A percentile compares a stretch with the other conserved stretches of the same genome.
phyloP scores from a whole-genome alignment of 163 green algal genomes.

The Chlorella variabilis region DNA sequence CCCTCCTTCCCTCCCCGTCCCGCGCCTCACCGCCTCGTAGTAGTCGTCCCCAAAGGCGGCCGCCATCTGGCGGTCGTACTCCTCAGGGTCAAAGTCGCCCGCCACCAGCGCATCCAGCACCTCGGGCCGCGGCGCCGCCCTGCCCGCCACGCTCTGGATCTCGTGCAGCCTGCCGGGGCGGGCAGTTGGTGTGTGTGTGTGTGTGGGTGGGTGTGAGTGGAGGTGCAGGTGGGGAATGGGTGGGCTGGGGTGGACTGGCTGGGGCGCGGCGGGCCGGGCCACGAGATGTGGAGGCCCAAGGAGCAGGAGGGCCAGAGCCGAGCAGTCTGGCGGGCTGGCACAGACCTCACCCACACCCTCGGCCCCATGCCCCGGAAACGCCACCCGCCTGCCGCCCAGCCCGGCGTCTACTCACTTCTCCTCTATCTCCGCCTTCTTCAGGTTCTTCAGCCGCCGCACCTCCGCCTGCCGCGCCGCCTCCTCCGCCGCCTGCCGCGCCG shows the following conservation, averaged over 20 bases:
- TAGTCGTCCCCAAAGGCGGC: slow-evolving; percentile 91
- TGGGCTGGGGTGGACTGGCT: too few species aligned
- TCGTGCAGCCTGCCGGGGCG: slow-evolving; percentile 49
- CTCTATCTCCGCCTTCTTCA: slow-evolving; percentile 90
- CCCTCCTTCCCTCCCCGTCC: too few species aligned
- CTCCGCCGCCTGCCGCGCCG: slow-evolving; percentile 66
- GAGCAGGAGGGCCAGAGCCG: too few species aligned
- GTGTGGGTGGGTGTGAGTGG: too few species aligned
- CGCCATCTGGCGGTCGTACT: slow-evolving; percentile 92
- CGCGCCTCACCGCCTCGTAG: slow-evolving; percentile 73
- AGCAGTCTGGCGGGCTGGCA: too few species aligned
- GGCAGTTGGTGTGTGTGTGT: neutral
- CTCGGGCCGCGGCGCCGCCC: slow-evolving; percentile 36
- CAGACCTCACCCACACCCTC: too few species aligned
- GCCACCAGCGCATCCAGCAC: slow-evolving; percentile 79
- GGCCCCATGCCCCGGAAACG: too few species aligned
- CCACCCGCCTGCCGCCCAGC: too few species aligned
- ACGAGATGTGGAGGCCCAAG: too few species aligned
- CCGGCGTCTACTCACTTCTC: slow-evolving; percentile 71
- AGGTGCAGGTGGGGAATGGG: neutral
- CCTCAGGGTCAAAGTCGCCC: slow-evolving; percentile 93
- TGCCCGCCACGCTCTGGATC: slow-evolving; percentile 69
- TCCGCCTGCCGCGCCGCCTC: slow-evolving; percentile 62
- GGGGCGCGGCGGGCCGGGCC: too few species aligned
- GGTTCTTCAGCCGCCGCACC: slow-evolving; percentile 92